Evolutionary conservation across 2,329 filamentous ascomycete genomes (phyloP).

Genomic region (Cryphonectria parasitica): DNA sequence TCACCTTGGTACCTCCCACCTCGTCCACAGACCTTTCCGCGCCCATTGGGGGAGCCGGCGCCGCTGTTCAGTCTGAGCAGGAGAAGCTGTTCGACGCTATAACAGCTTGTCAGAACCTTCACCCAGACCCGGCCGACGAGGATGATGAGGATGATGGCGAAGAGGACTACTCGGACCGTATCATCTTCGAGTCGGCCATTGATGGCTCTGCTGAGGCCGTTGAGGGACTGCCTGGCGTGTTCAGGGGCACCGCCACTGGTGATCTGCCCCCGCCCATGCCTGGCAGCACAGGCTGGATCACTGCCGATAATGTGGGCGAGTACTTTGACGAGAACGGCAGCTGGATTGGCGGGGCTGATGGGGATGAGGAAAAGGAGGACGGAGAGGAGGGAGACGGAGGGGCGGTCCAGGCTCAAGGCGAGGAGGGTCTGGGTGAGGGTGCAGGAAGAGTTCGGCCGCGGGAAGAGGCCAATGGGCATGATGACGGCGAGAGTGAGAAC

Average conservation of each 20-base stretch:
- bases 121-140: conserved; percentile 70
- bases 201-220: conserved; percentile 59
- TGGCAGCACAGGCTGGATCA: conserved; percentile 80
- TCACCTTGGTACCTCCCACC: conserved; percentile 64
- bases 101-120: conserved; percentile 74
- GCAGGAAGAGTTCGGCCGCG: conserved; percentile 60
- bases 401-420: conserved; percentile 44
- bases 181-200: conserved; percentile 63
- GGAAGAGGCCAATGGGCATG: conserved; percentile 55
- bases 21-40: conserved; percentile 27
- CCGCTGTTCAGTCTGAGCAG: conserved; percentile 37
- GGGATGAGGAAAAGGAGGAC: conserved; percentile 43
- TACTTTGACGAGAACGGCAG: conserved; percentile 83
- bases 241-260: conserved; percentile 51
- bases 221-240: conserved; percentile 61
- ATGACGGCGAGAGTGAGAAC: conserved; percentile 44
- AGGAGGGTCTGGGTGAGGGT: conserved; percentile 64
- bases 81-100: conserved; percentile 69
- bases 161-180: conserved; percentile 52
- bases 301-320: conserved; percentile 85
- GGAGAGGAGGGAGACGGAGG: conserved; percentile 65
- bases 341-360: conserved; percentile 60
- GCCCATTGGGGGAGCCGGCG: conserved; percentile 29
- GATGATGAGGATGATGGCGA: conserved; percentile 64
- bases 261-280: conserved; percentile 69